phyloP scores from a whole-genome alignment of 2,329 filamentous ascomycete genomes.

The Penicillium freii region DNA sequence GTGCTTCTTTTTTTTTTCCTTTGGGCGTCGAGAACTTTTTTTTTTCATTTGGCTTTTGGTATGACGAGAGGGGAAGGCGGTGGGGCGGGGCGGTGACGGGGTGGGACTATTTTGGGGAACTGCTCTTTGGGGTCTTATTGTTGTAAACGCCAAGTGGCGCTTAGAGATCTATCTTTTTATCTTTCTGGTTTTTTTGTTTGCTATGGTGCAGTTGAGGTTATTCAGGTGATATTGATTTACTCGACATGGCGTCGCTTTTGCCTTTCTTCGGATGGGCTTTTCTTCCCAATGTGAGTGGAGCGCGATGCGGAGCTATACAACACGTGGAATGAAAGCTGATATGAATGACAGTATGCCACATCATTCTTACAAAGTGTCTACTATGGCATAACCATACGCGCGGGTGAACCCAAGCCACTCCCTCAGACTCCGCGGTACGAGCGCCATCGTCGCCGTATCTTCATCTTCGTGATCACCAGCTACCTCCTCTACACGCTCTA shows the following conservation, averaged over 20 bases:
- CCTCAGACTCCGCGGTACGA: slow-evolving; percentile 65
- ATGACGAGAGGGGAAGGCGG: slow-evolving; percentile 26
- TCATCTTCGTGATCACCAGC: slow-evolving; percentile 74
- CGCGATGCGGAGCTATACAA: slow-evolving; percentile 7
- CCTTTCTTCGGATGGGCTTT: slow-evolving; percentile 62
- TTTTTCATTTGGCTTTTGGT: slow-evolving; percentile 28
- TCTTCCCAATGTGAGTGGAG: slow-evolving; percentile 55
- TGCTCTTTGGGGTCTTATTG: slow-evolving; percentile 5
- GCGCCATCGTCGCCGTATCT: slow-evolving; percentile 75
- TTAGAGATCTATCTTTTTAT: not conserved
- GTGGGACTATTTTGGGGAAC: not conserved
- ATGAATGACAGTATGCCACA: slow-evolving; percentile 64
- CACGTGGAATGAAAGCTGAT: slow-evolving; percentile 9
- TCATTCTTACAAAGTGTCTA: slow-evolving; percentile 75
- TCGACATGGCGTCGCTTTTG: slow-evolving; percentile 47
- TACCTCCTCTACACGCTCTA: slow-evolving; percentile 93
- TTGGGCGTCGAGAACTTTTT: slow-evolving; percentile 28
- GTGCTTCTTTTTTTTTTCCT: slow-evolving; percentile 14
- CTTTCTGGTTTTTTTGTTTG: not conserved
- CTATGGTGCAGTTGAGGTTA: slow-evolving; percentile 14
- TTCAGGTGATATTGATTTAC: not conserved
- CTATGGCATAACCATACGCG: slow-evolving; percentile 85
- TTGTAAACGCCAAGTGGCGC: slow-evolving; percentile 3
- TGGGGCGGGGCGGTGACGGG: slow-evolving; percentile 26
- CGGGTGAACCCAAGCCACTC: slow-evolving; percentile 75